phyloP scores from a whole-genome alignment of 768 basidiomycete species.

The Artomyces pyxidatus region DNA sequence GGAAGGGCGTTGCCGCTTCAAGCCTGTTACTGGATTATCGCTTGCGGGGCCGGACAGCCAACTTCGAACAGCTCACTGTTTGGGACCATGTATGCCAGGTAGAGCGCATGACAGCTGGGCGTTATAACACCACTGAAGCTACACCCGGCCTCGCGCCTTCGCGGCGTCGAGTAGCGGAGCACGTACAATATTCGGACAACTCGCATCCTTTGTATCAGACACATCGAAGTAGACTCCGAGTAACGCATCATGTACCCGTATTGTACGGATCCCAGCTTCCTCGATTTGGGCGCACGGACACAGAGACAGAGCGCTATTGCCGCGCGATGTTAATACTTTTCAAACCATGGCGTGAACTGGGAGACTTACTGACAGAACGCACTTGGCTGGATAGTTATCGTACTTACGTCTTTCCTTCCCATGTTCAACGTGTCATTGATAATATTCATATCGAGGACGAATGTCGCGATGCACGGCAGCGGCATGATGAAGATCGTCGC shows the following conservation, averaged over 20 bases:
- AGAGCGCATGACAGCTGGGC: background rate
- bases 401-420: background rate
- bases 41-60: background rate
- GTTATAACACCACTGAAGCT: too few relatives aligned
- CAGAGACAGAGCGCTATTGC: background rate
- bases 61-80: background rate
- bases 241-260: conserved; percentile 3
- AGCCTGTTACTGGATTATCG: background rate
- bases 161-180: background rate
- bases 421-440: background rate
- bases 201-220: conserved; percentile 3
- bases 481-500: background rate
- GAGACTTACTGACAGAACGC: background rate
- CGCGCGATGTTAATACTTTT: background rate
- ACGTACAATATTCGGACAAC: background rate
- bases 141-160: background rate
- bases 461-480: background rate
- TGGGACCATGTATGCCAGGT: background rate
- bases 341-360: background rate
- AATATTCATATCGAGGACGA: background rate
- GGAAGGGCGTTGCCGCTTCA: background rate
- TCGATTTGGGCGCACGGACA: background rate
- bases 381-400: background rate
- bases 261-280: conserved; percentile 3
- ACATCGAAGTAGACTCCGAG: background rate